These are phyloP conservation scores for Lentinula boryana DNA, from an alignment of 768 basidiomycete species.

Conservation along the genomic window DNA sequence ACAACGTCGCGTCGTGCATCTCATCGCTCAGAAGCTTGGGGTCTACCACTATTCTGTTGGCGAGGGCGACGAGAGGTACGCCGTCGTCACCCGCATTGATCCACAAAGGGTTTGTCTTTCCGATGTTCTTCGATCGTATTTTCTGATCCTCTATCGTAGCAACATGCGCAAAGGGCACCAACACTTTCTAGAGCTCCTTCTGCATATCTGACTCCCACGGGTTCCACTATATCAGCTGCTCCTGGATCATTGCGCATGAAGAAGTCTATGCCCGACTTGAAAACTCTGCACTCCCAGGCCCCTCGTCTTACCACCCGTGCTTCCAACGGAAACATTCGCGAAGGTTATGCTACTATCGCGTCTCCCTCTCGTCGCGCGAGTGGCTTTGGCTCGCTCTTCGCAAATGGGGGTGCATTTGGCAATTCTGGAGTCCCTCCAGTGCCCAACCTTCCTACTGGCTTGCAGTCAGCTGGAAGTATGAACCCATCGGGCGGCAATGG, in stretches of 20 bases:
- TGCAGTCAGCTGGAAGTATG: slow-evolving; percentile 34
- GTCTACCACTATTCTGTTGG: slow-evolving; percentile 93
- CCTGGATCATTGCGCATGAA: slow-evolving; percentile 74
- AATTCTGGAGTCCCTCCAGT: slow-evolving; percentile 64
- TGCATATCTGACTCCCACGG: slow-evolving; percentile 62
- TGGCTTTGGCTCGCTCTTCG: slow-evolving; percentile 67
- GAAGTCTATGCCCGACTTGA: slow-evolving; percentile 99
- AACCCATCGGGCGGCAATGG: slow-evolving; percentile 30
- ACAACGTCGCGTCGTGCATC: slow-evolving; percentile 88
- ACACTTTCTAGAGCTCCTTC: slow-evolving; percentile 80
- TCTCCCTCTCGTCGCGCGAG: slow-evolving; percentile 76
- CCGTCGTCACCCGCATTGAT: slow-evolving; percentile 89
- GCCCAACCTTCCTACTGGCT: slow-evolving; percentile 63
- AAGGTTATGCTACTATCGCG: slow-evolving; percentile 82
- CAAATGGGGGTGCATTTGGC: slow-evolving; percentile 40
- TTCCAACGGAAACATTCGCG: slow-evolving; percentile 85
- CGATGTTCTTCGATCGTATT: slow-evolving; percentile 6
- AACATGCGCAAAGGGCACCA: slow-evolving; percentile 39
- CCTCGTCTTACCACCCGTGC: slow-evolving; percentile 75
- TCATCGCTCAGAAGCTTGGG: slow-evolving; percentile 94
- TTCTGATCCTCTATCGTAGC: slow-evolving; percentile 25
- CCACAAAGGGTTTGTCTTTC: slow-evolving; percentile 61
- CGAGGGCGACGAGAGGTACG: slow-evolving; percentile 88
- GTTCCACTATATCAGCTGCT: slow-evolving; percentile 32
- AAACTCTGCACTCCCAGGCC: slow-evolving; percentile 73